Evolutionary conservation across 1,139 yeast species (phyloP), one percentile per base, ranked within the genome.

Genomic region (Geotrichum histeridarum): DNA sequence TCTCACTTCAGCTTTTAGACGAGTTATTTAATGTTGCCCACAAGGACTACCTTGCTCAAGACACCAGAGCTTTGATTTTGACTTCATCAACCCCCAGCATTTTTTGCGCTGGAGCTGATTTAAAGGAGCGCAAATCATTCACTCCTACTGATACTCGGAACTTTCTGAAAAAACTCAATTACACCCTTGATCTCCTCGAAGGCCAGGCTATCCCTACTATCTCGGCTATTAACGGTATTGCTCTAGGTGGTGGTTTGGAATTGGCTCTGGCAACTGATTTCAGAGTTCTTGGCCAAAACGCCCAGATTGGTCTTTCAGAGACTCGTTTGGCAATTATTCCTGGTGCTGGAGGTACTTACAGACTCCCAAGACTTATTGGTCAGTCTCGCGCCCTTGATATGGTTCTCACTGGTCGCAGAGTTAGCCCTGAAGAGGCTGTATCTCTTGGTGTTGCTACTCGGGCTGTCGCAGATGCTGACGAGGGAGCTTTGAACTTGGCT

Each of bases 101-200:
- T 6, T 68, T 68, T 53, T 68, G 71, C 51, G 71, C 71, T 1
- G 71, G 71, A 2, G 71, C 71, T 1, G 71, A 68, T 55, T 62
- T 68, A 36, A 68, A 68, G 55, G 71, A 68, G 51, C 66, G 71
- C 44, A 61, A 63, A 53, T 61, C 67, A 4, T 67, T 68, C 45
- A 62, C 68, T 2, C 60, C 61, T 4, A 55, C 54, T 8, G 69
- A 68, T 48, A 68, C 71, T 2, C 56, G 63, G 11, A 55, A 54
- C 18, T 68, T 68, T 49, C 60, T 68, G 18, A 57, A 59, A 42
- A 63, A 65, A 47, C 63, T 67, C 43, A 68, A 68, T 50, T 48
- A 56, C 49, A 64, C 69, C 1, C 59, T 68, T 35, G 61, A 60
- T 35, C 53, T 60, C 39, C 56, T 68, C 31, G 64, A 65, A 44